These are phyloP conservation scores for Penicillium bovifimosum DNA, from an alignment of 495 filamentous ascomycete species.

Conservation along the genomic window DNA sequence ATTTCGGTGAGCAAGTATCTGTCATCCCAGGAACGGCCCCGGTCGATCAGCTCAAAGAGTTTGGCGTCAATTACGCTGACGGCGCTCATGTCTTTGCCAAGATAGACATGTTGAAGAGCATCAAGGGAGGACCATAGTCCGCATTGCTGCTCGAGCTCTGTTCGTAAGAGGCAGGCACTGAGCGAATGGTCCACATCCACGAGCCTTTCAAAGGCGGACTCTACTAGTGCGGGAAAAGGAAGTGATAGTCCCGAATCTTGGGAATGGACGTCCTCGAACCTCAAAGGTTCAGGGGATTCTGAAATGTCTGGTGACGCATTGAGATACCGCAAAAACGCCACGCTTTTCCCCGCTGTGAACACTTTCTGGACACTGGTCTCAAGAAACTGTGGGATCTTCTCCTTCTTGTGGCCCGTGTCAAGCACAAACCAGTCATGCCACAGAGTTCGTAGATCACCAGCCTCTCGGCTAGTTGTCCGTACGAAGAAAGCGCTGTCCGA, in stretches of 20 bases:
- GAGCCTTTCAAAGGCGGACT: conserved; percentile 61
- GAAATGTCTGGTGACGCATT: conserved; percentile 20
- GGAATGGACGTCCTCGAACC: conserved; percentile 51
- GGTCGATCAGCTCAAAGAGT: conserved; percentile 75
- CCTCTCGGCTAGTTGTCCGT: conserved; percentile 45
- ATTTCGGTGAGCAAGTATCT: conserved; percentile 76
- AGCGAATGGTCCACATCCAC: conserved; percentile 66
- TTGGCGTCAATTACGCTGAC: conserved; percentile 57
- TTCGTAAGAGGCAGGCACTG: conserved; percentile 58
- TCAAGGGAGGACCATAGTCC: conserved; percentile 61
- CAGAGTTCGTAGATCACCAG: conserved; percentile 55
- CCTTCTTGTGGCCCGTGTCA: conserved; percentile 42
- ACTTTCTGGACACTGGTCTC: conserved; percentile 61
- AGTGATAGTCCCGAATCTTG: conserved; percentile 41
- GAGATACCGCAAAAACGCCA: conserved; percentile 70
- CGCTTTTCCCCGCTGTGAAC: conserved; percentile 82
- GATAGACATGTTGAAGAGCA: conserved; percentile 64
- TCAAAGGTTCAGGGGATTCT: conserved; percentile 30
- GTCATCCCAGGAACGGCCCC: conserved; percentile 69
- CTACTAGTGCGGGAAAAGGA: conserved; percentile 72
- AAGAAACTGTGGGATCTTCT: conserved; percentile 71
- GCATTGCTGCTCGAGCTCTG: conserved; percentile 61
- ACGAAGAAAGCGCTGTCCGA: conserved; percentile 70
- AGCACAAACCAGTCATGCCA: conserved; percentile 76
- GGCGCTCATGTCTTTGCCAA: conserved; percentile 63